Percentiles rank a stretch among this genome's conserved stretches.
Evolutionary conservation across 306 rosid species (phyloP).

Genomic region (Crataegus laevigata): DNA sequence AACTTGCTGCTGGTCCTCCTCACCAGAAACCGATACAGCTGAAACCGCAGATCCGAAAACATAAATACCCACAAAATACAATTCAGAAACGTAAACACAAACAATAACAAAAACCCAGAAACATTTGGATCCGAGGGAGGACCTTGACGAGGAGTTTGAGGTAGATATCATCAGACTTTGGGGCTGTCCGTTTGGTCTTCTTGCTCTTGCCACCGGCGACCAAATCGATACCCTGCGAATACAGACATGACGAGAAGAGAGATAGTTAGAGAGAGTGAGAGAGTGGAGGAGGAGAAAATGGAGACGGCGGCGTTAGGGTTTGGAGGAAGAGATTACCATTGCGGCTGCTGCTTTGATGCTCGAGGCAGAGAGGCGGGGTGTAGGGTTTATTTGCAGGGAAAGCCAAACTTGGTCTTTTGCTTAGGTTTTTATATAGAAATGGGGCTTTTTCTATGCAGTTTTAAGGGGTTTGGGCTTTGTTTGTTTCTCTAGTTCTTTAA

Average conservation of each 20-base stretch:
- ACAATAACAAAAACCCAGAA: not conserved
- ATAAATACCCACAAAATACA: not conserved
- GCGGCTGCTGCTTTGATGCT: conserved; percentile 10
- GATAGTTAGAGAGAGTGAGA: not conserved
- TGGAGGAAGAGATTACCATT: conserved; percentile 30
- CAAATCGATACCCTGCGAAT: conserved; percentile 64
- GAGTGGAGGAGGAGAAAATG: not conserved
- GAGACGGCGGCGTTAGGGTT: not conserved
- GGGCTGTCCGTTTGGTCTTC: conserved; percentile 63
- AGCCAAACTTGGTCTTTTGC: not conserved
- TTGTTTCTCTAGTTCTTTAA: not conserved
- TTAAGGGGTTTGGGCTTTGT: not conserved
- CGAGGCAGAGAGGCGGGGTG: not conserved
- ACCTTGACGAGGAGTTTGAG: conserved; percentile 74
- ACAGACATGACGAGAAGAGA: not conserved
- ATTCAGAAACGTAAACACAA: not conserved
- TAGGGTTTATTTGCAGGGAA: conserved; percentile 32
- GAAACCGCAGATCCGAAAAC: not conserved
- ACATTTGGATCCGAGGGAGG: not conserved
- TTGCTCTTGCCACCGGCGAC: conserved; percentile 81
- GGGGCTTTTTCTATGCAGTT: not conserved
- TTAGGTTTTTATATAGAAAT: not conserved
- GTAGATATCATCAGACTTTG: conserved; percentile 71
- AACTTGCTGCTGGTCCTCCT: conserved; percentile 50
- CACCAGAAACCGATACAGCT: conserved; percentile 60